These are phyloP conservation scores for Apiotrichum montevideense DNA, from an alignment of 1,284 basidiomycete species.

Conservation along the genomic window DNA sequence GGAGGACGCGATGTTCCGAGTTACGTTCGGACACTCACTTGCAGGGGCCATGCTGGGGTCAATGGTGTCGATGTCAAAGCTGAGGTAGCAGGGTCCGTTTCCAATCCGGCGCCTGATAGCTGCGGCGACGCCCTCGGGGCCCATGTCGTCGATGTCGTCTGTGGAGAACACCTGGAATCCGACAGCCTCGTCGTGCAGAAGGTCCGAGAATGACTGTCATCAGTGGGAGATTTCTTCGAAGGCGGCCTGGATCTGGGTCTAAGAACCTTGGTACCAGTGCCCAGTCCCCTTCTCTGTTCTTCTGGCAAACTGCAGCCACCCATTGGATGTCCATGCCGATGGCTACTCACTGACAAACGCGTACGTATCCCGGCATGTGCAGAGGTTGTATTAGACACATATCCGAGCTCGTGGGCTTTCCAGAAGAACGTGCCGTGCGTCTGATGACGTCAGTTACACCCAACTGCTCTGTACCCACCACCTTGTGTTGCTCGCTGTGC, in stretches of 20 bases:
- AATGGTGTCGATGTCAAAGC: conserved; percentile 43
- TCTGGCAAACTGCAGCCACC: too few species aligned
- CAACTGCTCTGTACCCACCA: conserved; percentile 7
- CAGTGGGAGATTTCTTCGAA: too few species aligned
- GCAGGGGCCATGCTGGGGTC: conserved; percentile 42
- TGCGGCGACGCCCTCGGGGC: conserved; percentile 41
- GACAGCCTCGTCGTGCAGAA: conserved; percentile 42
- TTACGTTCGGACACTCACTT: conserved; percentile 22
- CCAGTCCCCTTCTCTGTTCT: too few species aligned
- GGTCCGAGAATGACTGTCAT: conserved; percentile 16
- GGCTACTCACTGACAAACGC: conserved; percentile 26
- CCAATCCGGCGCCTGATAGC: conserved; percentile 43
- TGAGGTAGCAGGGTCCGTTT: conserved; percentile 33
- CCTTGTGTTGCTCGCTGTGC: conserved; percentile 18
- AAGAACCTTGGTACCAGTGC: too few species aligned
- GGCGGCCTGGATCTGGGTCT: too few species aligned
- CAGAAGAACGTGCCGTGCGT: conserved; percentile 46
- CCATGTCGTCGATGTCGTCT: conserved; percentile 48
- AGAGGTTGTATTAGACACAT: conserved; percentile 54
- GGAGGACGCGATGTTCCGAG: too few species aligned
- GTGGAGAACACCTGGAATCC: conserved; percentile 48
- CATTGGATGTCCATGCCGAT: too few species aligned
- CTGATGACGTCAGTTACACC: conserved; percentile 21
- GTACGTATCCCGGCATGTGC: conserved; percentile 50
- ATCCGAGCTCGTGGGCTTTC: conserved; percentile 46